Evolutionary conservation across 2,329 filamentous ascomycete genomes (phyloP), one percentile per base, ranked within the genome.

Genomic region (Myriangium duriaei): DNA sequence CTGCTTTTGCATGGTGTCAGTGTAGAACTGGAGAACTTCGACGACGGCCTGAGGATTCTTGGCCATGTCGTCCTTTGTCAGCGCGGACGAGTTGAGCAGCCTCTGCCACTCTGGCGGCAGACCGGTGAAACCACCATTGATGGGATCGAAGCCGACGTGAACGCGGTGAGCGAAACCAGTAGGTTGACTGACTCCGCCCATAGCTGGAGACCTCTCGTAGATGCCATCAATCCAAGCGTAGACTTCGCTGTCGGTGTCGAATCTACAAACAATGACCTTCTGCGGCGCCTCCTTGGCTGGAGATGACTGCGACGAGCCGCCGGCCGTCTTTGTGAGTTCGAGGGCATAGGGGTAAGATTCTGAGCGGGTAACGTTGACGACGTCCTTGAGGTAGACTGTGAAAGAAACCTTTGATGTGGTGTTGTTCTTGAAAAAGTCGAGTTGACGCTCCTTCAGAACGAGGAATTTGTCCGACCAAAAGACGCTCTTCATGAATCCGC

Each of bases 141-240:
- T 80, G 16, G 88, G 86, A 57, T 98, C 91, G 55, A 96, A 98
- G 43, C 91, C 91, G 48, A 98, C 91, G 58, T 98, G 91, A 15
- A 98, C 87, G 32, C 87, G 81, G 58, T 98, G 91, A 15, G 82
- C 86, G 65, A 98, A 98, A 65, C 96, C 95, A 47, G 91, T 96
- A 4, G 91, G 91, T 60, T 96, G 95, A 63, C 88, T 95, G 40
- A 98, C 91, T 50, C 91, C 91, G 44, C 91, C 87, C 85, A 96
- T 94, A 45, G 85, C 88, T 12, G 91, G 91, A 59, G 88, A 96
- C 47, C 88, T 81, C 50, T 88, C 86, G 58, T 96, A 96, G 48
- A 98, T 92, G 58, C 87, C 84, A 60, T 98, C 91, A 53, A 96
- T 94, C 91, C 91, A 98, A 52, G 93, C 86, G 60, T 98, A 98